Evolutionary conservation across 2,329 filamentous ascomycete species (phyloP), one percentile per base, ranked within the genome.

Genomic region (Calonectria crousiana): DNA sequence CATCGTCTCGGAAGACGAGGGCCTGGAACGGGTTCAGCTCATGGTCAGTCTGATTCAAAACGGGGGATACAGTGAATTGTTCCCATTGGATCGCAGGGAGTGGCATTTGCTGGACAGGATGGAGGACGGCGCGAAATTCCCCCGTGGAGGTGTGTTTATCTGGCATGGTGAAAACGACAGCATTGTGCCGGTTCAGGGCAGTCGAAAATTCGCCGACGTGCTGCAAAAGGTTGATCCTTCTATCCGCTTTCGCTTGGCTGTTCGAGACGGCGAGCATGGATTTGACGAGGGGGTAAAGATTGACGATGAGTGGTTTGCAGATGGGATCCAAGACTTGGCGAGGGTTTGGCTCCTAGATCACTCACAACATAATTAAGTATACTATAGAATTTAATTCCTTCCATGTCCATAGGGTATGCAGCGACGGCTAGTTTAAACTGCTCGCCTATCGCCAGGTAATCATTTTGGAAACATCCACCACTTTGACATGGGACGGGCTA

Each of bases 161-260:
- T 47, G 34, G 52, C 70, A 72, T n/a, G 70, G 70, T 13, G 67
- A 64, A 28, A 53, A 47, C 16, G 70, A 72, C 18, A 47, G 11
- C 10, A 34, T 64, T 11, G 70, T 72, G 18, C 70, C 64, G 8
- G 47, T 53, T 2, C 53, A 62, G 32, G 70, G 70, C 6, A 72
- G 64, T 28, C 4, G 44, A 16, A 58, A 51, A 10, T 34, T 72
- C 6, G 2, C 26, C 5, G 11, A 62, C 4, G n/a, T 53, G 53
- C 3, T 72, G 4, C 14, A 51, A 28, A 14, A 38, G 10, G 6
- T 67, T 30, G 70, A 72, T 32, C 64, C 64, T 1, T 56, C 36
- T 2, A 20, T 68, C 26, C 32, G 44, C 1, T 72, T 72, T 23
- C 23, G 18, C 20, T 36, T 72, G 6, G 53, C 34, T 2, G 1